phyloP scores from a whole-genome alignment of 768 basidiomycete genomes.

The Mrakia hoshinonis region DNA sequence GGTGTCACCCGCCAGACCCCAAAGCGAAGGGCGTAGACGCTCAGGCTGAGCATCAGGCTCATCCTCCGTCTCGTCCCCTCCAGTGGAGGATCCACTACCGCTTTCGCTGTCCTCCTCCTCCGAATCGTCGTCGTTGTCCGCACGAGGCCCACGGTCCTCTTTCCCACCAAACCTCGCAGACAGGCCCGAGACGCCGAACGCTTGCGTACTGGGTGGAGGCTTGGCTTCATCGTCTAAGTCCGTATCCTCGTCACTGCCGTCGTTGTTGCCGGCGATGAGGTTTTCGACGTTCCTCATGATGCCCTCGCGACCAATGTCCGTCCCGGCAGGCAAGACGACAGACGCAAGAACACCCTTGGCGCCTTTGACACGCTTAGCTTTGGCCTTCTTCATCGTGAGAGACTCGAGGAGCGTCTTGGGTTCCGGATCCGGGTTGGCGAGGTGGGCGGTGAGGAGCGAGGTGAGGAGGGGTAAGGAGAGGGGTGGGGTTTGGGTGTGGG shows the following conservation, averaged over 20 bases:
- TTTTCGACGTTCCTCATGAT: conserved; percentile 10
- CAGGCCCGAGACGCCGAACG: neutral
- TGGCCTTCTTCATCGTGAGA: conserved; percentile 14
- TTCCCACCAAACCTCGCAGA: neutral
- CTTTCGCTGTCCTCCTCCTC: neutral
- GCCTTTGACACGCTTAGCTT: neutral
- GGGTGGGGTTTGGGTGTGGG: neutral
- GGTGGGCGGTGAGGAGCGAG: neutral
- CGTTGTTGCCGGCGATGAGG: neutral
- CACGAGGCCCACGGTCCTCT: neutral
- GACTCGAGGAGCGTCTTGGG: conserved; percentile 15
- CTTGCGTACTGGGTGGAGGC: neutral
- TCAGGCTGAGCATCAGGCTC: neutral
- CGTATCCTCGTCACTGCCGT: neutral
- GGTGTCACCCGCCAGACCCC: neutral
- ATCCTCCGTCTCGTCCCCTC: neutral
- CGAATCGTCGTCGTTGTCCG: neutral
- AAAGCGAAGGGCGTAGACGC: neutral
- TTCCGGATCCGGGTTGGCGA: neutral
- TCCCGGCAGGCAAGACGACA: neutral
- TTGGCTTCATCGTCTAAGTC: neutral
- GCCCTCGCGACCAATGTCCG: neutral
- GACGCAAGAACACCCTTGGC: neutral
- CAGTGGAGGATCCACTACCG: neutral
- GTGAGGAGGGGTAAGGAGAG: neutral